phyloP scores from a whole-genome alignment of 805 yeast genomes.

The Lachancea sp. region DNA sequence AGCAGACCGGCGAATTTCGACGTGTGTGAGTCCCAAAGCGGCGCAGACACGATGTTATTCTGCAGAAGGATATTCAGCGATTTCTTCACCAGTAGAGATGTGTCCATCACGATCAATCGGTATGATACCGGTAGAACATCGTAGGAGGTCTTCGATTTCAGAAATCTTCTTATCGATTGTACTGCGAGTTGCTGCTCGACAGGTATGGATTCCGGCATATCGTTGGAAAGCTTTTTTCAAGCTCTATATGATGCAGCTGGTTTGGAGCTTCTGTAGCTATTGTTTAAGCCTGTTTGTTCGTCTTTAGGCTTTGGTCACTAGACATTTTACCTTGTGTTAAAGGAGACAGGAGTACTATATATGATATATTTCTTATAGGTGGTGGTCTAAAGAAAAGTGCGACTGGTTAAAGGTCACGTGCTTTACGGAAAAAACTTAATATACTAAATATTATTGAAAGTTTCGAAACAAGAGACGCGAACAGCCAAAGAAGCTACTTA shows the following conservation, averaged over 20 bases:
- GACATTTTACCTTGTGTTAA: neutral
- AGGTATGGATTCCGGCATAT: constrained; percentile 28
- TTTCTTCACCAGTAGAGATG: constrained; percentile 82
- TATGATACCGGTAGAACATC: constrained; percentile 96
- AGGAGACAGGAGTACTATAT: neutral
- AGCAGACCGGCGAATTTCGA: constrained; percentile 90
- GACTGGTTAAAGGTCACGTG: no score
- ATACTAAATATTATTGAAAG: no score
- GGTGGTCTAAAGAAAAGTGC: no score
- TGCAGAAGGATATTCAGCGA: constrained; percentile 84
- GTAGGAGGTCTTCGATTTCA: constrained; percentile 87
- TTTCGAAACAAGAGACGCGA: no score
- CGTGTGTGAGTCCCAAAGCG: constrained; percentile 87
- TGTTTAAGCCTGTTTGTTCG: neutral
- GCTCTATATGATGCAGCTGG: neutral
- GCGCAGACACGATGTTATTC: constrained; percentile 93
- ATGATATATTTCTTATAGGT: neutral
- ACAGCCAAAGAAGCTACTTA: no score
- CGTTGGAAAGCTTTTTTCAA: neutral
- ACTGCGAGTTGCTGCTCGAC: constrained; percentile 70
- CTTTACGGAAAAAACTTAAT: no score
- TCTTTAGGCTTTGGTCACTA: no score
- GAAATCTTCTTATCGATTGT: constrained; percentile 73
- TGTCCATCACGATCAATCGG: constrained; percentile 86
- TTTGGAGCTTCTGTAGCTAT: neutral